These are phyloP conservation scores for Schoenoplectus tabernaemontani DNA, from an alignment of 202 grass and related monocot genomes.

Conservation along the genomic window DNA sequence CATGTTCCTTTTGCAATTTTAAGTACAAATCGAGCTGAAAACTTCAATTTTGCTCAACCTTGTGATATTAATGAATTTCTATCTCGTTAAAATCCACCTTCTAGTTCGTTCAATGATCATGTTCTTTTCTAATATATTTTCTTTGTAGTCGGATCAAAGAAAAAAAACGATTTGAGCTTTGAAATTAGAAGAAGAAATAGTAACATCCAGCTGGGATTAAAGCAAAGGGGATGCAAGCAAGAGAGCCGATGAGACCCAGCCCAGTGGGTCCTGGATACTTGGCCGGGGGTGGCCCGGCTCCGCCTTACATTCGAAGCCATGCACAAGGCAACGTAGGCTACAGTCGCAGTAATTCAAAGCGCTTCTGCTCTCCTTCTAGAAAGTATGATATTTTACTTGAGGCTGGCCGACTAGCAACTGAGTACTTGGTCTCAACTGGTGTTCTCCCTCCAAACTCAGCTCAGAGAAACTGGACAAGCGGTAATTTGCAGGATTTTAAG, in stretches of 20 bases:
- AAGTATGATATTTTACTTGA: conserved; percentile 81
- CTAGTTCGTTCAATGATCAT: too few relatives aligned
- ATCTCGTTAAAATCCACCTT: too few relatives aligned
- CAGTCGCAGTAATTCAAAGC: conserved; percentile 19
- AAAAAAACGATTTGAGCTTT: background rate
- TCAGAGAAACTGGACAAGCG: conserved; percentile 22
- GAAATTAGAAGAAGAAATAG: conserved; percentile 2
- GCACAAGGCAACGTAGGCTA: conserved; percentile 23
- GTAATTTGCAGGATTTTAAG: conserved; percentile 25
- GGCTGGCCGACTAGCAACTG: conserved; percentile 84
- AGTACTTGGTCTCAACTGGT: conserved; percentile 80
- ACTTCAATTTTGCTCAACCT: conserved; percentile 1
- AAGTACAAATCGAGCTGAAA: conserved; percentile 9
- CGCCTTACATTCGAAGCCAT: conserved; percentile 18
- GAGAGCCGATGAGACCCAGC: conserved; percentile 22
- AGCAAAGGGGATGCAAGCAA: conserved; percentile 29
- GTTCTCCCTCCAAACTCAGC: conserved; percentile 54
- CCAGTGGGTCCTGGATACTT: conserved; percentile 26
- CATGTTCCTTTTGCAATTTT: background rate
- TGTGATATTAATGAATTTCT: too few relatives aligned
- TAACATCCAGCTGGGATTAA: background rate
- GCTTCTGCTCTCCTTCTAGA: conserved; percentile 19
- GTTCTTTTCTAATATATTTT: too few relatives aligned
- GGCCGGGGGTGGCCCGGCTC: conserved; percentile 31
- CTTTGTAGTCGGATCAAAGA: background rate